Base-by-base conservation (phyloP, 768 basidiomycete species). In the Rhodosporidiobolus sp. region DNA sequence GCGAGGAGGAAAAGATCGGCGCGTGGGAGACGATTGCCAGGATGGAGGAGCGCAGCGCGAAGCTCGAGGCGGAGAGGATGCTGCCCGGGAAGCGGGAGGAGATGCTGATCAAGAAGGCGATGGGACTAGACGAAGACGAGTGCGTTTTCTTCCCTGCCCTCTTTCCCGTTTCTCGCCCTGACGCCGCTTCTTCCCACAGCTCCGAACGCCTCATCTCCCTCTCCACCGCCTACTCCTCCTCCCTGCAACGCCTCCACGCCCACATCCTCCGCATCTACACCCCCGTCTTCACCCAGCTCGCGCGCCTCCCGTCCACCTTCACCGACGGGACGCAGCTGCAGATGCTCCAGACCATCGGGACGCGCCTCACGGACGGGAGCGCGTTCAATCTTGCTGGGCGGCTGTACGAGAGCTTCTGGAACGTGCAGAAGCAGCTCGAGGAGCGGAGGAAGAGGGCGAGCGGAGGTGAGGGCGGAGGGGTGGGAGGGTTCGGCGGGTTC, bases 261-360 rank as follows among this genome's bases (percentile, higher is more conserved):
- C 75, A 76, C 66, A 9, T 73, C 63, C 52, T 76, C 28, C 68
- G 75, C 14, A 76, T 76, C 72, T 76, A 76, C 69, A 56, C 69
- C 6, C 75, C 75, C 26, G 58, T 30, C 26, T 34, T 70, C 4
- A 50, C 12, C 3, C 64, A 70, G 45, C 72, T 76, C 65, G 49
- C 68, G 19, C 62, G 63, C 16, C 50, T 73, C 24, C 75, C 75
- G 10, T 3, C 35, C 9, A 69, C 69, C 26, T 76, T 56, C 63
- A 65, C 58, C 35, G 75, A 76, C 63, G 75, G 75, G 24, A 76
- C 75, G 19, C 63, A 67, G 35, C 20, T 35, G 16, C 58, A 59
- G 24, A 67, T 73, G 64, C 28, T 73, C 35, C 57, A 57, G 30
- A 70, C 66, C 11, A 28, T 70, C 16, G 43, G 14, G 43, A 65